Evolutionary conservation across 257 asterid genomes (phyloP), one percentile per base, ranked within the genome.

Genomic region (Rauvolfia tetraphylla): DNA sequence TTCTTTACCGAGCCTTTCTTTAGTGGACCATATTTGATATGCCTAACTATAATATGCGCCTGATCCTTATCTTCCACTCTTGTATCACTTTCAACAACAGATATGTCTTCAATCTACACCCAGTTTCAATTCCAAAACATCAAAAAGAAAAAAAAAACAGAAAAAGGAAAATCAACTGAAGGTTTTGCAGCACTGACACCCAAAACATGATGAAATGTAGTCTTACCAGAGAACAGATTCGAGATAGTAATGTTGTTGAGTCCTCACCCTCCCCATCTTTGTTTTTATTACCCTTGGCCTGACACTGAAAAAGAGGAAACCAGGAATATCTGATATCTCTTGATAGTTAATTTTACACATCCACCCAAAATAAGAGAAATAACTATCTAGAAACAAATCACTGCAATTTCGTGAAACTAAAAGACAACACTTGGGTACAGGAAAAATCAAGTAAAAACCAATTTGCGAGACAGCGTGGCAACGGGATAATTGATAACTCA

Each of bases 1-100:
- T 89, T 91, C 86, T 88, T 89, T 82, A 82, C 87, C 1, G 89
- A 76, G 22, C 92, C 88, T 67, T 82, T 87, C 78, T 88, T 92
- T 42, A 81, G 25, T 53, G 89, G 89, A 15, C 99, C 98, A 69
- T 83, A 91, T 84, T 91, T 95, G 79, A 82, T 57, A 77, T 95
- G 99, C 85, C 99, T 86, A 42, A 88, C 85, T 54, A 95, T 79
- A 20, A 90, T 31, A 74, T 69, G 92, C 25, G 93, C 95, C 86
- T 89, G 91, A 78, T 79, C 82, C 69, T 88, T 85, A 65, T 85
- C 86, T 81, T 91, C 96, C 49, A 83, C 87, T 77, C 77, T 79
- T 22, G 89, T 89, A 41, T 76, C 86, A 83, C 88, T 76, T 86
- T 95, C 99, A 67, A 77, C 66, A 62, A 82, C 22, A 11, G 94